Percentiles rank a stretch among this genome's conserved stretches.
Conservation (phyloP, 1,284 basidiomycete genomes). For the Sporisorium scitamineum region DNA sequence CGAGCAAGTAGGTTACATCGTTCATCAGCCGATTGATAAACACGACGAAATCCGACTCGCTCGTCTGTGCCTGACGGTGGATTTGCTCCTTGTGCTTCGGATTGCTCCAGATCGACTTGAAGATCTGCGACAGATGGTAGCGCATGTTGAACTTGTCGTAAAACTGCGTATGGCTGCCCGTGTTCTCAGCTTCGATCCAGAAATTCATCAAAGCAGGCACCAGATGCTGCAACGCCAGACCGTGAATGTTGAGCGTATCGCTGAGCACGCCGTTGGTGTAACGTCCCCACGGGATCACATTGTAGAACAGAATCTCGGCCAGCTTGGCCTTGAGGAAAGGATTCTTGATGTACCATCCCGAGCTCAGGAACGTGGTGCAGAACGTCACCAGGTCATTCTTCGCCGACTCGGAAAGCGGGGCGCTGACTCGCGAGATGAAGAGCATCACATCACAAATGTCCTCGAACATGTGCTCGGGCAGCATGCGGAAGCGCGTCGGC, state of each 20-base stretch:
- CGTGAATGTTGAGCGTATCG: slow-evolving; percentile 84
- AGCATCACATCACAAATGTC: slow-evolving; percentile 89
- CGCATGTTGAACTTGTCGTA: slow-evolving; percentile 94
- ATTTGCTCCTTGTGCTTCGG: slow-evolving; percentile 64
- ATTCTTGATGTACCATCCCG: slow-evolving; percentile 97
- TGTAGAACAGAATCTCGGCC: slow-evolving; percentile 90
- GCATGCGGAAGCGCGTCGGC: slow-evolving; percentile 83
- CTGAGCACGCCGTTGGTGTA: slow-evolving; percentile 84
- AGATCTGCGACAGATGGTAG: slow-evolving; percentile 67
- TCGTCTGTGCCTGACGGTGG: slow-evolving; percentile 49
- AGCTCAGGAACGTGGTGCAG: slow-evolving; percentile 89
- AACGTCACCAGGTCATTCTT: slow-evolving; percentile 89
- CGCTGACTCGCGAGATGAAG: slow-evolving; percentile 81
- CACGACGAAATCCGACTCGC: slow-evolving; percentile 73
- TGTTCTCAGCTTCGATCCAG: slow-evolving; percentile 97
- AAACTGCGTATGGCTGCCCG: slow-evolving; percentile 96
- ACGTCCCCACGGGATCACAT: slow-evolving; percentile 81
- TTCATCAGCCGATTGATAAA: slow-evolving; percentile 99
- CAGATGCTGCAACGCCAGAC: slow-evolving; percentile 85
- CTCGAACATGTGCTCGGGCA: slow-evolving; percentile 95
- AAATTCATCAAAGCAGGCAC: slow-evolving; percentile 93
- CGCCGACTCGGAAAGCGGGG: slow-evolving; percentile 80
- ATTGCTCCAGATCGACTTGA: slow-evolving; percentile 66
- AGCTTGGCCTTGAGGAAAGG: slow-evolving; percentile 98
- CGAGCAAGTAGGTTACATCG: slow-evolving; percentile 97